phyloP scores from a whole-genome alignment of 2,329 filamentous ascomycete genomes.

The Aspergillus fumigatiaffinis region DNA sequence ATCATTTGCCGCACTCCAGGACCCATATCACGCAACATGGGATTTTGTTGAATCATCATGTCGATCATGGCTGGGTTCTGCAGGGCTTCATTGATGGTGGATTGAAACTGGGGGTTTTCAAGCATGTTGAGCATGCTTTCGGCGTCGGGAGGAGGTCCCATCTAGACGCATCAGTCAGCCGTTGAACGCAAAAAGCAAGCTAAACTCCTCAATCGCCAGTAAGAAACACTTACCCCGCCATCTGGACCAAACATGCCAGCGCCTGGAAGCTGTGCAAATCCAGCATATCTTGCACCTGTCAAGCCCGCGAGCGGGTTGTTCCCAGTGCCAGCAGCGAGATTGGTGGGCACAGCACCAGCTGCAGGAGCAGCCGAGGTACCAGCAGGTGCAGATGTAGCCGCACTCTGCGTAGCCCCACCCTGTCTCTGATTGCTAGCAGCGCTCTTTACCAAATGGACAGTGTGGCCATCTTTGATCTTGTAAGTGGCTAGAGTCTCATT shows the following conservation, averaged over 20 bases:
- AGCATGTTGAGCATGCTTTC: conserved; percentile 82
- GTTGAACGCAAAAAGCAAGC: neutral
- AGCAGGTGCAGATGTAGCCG: conserved; percentile 31
- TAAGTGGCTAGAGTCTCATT: conserved; percentile 77
- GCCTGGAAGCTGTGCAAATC: conserved; percentile 82
- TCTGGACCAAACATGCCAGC: conserved; percentile 89
- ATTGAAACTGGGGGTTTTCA: conserved; percentile 79
- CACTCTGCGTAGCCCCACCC: conserved; percentile 50
- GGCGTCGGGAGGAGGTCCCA: conserved; percentile 79
- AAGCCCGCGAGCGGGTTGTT: conserved; percentile 88
- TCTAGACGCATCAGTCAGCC: conserved; percentile 51
- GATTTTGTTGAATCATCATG: conserved; percentile 90
- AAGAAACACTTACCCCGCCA: conserved; percentile 68
- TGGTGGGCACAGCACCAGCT: conserved; percentile 43
- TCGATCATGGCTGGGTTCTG: conserved; percentile 93
- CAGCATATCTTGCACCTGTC: conserved; percentile 90
- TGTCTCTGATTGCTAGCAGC: conserved; percentile 77
- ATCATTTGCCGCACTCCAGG: conserved; percentile 79
- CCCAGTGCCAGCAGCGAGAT: conserved; percentile 52
- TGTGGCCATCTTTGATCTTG: conserved; percentile 96
- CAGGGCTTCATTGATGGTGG: conserved; percentile 89
- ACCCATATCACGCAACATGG: conserved; percentile 67
- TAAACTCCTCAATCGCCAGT: neutral
- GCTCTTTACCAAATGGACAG: conserved; percentile 93
- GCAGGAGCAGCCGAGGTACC: conserved; percentile 31